Conservation (phyloP, 2,329 filamentous ascomycete species). For the Verticillium albo-atrum region DNA sequence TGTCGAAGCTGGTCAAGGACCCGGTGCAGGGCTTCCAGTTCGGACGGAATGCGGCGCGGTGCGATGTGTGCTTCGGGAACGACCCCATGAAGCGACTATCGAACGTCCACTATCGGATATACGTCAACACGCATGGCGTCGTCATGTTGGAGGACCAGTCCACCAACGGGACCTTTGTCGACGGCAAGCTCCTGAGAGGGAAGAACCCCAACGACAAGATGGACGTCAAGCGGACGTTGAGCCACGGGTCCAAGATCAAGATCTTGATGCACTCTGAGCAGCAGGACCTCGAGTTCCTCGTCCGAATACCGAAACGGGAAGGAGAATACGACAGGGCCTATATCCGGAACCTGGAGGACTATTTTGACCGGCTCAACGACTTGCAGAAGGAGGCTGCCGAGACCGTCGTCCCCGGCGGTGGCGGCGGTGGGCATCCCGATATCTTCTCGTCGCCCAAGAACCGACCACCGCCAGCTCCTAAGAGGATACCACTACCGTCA, state of each 20-base stretch:
- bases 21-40: slow-evolving; percentile 75
- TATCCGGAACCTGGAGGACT: slow-evolving; percentile 62
- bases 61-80: slow-evolving; percentile 66
- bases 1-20: slow-evolving; percentile 70
- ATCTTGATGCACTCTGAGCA: slow-evolving; percentile 52
- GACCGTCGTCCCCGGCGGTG: slow-evolving; percentile 42
- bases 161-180: slow-evolving; percentile 92
- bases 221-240: slow-evolving; percentile 57
- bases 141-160: slow-evolving; percentile 93
- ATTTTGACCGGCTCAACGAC: slow-evolving; percentile 43
- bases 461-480: slow-evolving; percentile 5
- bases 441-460: slow-evolving; percentile 19
- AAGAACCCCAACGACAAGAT: slow-evolving; percentile 28
- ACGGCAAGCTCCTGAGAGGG: slow-evolving; percentile 59
- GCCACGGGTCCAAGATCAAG: slow-evolving; percentile 67
- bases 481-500: slow-evolving; percentile 11
- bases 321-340: slow-evolving; percentile 63
- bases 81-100: slow-evolving; percentile 73
- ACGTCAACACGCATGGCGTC: slow-evolving; percentile 76
- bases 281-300: slow-evolving; percentile 71
- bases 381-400: slow-evolving; percentile 29
- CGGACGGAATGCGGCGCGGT: slow-evolving; percentile 67
- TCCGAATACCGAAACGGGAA: slow-evolving; percentile 75
- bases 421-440: slow-evolving; percentile 36
- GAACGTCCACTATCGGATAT: slow-evolving; percentile 95